phyloP scores from a whole-genome alignment of 2,329 filamentous ascomycete species.

The Sporothrix variecibatus region DNA sequence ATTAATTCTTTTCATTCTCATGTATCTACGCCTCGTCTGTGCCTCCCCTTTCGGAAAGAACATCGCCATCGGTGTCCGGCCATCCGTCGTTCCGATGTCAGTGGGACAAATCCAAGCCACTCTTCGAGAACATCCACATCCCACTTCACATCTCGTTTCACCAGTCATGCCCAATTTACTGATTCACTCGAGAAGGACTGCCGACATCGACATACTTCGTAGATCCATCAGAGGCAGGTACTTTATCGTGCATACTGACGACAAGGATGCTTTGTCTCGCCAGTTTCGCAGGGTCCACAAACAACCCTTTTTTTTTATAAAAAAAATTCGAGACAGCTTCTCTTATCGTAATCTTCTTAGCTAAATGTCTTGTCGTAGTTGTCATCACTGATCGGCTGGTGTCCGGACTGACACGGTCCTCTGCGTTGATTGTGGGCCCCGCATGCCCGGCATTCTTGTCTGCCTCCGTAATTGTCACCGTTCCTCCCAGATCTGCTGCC shows the following conservation, averaged over 20 bases:
- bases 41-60: not conserved
- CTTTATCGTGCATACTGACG: not conserved
- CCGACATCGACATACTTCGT: not conserved
- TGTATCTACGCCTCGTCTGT: not conserved
- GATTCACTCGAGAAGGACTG: not conserved
- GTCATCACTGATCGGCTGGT: not conserved
- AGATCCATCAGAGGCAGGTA: not conserved
- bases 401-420: not conserved
- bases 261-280: not conserved
- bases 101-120: not conserved
- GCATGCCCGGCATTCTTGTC: not conserved
- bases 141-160: not conserved
- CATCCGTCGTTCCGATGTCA: not conserved
- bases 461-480: not conserved
- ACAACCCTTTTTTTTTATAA: not conserved
- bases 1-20: not conserved
- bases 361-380: not conserved
- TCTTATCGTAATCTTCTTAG: not conserved
- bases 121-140: not conserved
- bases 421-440: not conserved
- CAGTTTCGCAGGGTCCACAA: not conserved
- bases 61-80: not conserved
- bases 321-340: no score
- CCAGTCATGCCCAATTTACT: not conserved
- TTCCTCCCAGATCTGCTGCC: no score